Evolutionary conservation across 2,329 filamentous ascomycete genomes (phyloP), one percentile per base, ranked within the genome.

Genomic region (Pestalotiopsis sp.): DNA sequence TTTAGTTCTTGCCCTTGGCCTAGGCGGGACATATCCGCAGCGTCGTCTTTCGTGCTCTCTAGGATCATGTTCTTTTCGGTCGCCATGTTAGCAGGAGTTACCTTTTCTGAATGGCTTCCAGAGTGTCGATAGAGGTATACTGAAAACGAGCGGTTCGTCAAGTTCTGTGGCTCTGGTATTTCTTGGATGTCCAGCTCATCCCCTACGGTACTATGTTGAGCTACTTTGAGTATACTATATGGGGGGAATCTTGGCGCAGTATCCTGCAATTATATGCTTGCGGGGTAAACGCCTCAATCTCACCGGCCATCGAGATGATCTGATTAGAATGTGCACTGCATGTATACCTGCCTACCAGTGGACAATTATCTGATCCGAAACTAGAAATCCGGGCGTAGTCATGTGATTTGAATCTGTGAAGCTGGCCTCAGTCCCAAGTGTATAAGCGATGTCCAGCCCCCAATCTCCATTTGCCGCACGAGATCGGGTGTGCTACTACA

Each of bases 1-100:
- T 52, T 52, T n/a, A 52, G 45, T 52, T 52, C 45, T 52, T 52
- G 45, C 17, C 45, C 45, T 52, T 52, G 45, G 14, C 45, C 45
- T n/a, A 52, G 45, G 45, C 45, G 45, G 17, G 45, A 52, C 45
- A 52, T 52, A 17, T 52, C 45, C 14, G 45, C 45, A 0, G 17
- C n/a, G 3, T 52, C 45, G 4, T 52, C 6, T 20, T 52, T 52
- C 1, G 45, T n/a, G 45, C 45, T 52, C 0, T 52, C 45, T 4
- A 23, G 12, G 14, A 52, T n/a, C 17, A n/a, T n/a, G n/a, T n/a
- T 52, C 17, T 52, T 52, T 3, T 52, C 6, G n/a, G 17, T 52
- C 17, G 45, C 45, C 45, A 52, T 52, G 7, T 52, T 20, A 4
- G 4, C 20, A 52, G 6, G 6, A n/a, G 2, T 6, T 49, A 4